Conservation (phyloP, 2,329 filamentous ascomycete genomes). For the Laburnicola sp. region DNA sequence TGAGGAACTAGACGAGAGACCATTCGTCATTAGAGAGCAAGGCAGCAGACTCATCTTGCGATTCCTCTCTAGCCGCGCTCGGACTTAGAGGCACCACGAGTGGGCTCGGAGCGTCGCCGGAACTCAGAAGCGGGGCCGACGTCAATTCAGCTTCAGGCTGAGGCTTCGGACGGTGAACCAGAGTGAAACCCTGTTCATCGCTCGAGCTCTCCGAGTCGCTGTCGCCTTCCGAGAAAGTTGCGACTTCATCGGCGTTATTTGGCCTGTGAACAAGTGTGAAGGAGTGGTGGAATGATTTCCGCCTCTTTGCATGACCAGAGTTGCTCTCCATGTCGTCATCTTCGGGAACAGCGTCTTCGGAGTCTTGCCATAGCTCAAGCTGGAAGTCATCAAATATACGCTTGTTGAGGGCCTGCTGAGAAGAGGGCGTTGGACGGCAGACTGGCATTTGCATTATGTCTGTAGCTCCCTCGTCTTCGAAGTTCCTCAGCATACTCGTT, state of each 20-base stretch:
- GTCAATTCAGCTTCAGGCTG: neutral
- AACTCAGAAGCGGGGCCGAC: neutral
- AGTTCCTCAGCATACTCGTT: slow-evolving; percentile 43
- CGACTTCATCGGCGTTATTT: slow-evolving; percentile 2
- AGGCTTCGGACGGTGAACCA: slow-evolving; percentile 24
- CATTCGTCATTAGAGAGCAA: slow-evolving; percentile 2
- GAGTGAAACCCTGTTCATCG: slow-evolving; percentile 29
- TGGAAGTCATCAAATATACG: slow-evolving; percentile 21
- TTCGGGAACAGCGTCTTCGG: slow-evolving; percentile 2
- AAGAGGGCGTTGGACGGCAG: slow-evolving; percentile 11
- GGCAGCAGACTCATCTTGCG: neutral
- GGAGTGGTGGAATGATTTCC: neutral
- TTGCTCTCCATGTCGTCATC: neutral
- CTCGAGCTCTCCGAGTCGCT: slow-evolving; percentile 11
- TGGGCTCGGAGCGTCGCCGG: slow-evolving; percentile 17
- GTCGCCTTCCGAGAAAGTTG: slow-evolving; percentile 1
- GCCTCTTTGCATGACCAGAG: neutral
- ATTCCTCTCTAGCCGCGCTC: neutral
- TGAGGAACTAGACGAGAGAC: neutral
- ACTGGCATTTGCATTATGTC: slow-evolving; percentile 19
- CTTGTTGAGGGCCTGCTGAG: slow-evolving; percentile 12
- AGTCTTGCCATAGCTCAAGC: slow-evolving; percentile 14
- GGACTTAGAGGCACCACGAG: slow-evolving; percentile 12
- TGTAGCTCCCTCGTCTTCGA: slow-evolving; percentile 42
- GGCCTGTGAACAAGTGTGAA: slow-evolving; percentile 18